Evolutionary conservation across 2,329 filamentous ascomycete genomes (phyloP), one percentile per base, ranked within the genome.

Genomic region (Aspergillus proliferans): DNA sequence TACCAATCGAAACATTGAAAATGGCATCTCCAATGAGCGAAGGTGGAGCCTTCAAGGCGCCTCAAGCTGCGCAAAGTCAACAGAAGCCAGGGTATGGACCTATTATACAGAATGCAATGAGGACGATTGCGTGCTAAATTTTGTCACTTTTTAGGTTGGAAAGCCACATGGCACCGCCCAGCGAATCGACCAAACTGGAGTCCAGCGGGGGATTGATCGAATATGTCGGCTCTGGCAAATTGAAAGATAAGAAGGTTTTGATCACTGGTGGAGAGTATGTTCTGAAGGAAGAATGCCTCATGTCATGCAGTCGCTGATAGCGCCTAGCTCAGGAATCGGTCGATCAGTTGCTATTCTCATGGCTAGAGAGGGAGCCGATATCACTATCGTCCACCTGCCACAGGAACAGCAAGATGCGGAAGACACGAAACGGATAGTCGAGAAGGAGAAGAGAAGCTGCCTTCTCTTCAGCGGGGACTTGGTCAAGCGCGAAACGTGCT

Each of bases 211-310:
- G 48, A 0, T 65, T 68, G 19, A 43, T 59, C 5, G 68, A 72
- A 47, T 74, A 75, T 59, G 51, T 63, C 21, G 76, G 75, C 0
- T 74, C 74, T 1, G 71, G 69, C 14, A 80, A 79, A 52, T 62
- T 82, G 42, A 71, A 71, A 30, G 73, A 71, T 6, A 72, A 71
- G 57, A 80, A 78, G 39, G 76, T 73, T 2, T 57, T 81, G 6
- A 78, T 82, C 50, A 81, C 78, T 0, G 78, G 78, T 2, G 79
- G 79, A 57, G 79, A 81, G 76, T 79, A 62, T 53, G 76, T 64
- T 3, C 8, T 22, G 34, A 5, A 2, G 5, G 34, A 36, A 6
- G 10, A 19, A 40, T 40, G 8, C n/a, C 18, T 10, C 33, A 4
- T 21, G 21, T n/a, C 19, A 4, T 6, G 41, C 24, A 7, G 14